phyloP scores from a whole-genome alignment of 805 yeast genomes.

The Spencermartinsiella europaea region DNA sequence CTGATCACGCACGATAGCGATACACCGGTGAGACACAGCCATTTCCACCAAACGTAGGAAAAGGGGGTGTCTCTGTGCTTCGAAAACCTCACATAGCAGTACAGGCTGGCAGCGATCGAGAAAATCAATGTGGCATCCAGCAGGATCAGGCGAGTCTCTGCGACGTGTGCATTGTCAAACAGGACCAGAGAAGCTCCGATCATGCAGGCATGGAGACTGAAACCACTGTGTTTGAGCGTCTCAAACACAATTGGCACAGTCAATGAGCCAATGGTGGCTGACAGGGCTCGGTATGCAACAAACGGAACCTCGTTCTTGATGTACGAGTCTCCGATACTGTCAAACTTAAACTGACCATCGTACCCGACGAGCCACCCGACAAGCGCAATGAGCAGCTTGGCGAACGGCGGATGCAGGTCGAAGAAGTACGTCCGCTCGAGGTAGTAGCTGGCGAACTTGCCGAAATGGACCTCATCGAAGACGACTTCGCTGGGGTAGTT shows the following conservation, averaged over 20 bases:
- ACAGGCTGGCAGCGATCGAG: conserved; percentile 76
- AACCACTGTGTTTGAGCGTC: conserved; percentile 81
- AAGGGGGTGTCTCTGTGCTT: conserved; percentile 65
- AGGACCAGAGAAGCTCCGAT: conserved; percentile 71
- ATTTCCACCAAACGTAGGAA: conserved; percentile 70
- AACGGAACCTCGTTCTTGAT: conserved; percentile 78
- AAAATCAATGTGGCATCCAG: conserved; percentile 86
- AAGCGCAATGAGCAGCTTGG: conserved; percentile 83
- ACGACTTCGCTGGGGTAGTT: conserved; percentile 72
- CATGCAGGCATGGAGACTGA: conserved; percentile 71
- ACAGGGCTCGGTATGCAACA: conserved; percentile 70
- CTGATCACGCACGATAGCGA: conserved; percentile 87
- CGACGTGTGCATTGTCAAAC: conserved; percentile 84
- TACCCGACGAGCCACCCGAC: conserved; percentile 88
- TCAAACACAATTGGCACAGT: conserved; percentile 80
- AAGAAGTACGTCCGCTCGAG: conserved; percentile 87
- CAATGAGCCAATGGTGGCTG: conserved; percentile 75
- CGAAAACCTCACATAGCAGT: conserved; percentile 73
- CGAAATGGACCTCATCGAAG: conserved; percentile 45
- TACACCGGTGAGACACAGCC: conserved; percentile 82
- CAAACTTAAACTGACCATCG: conserved; percentile 89
- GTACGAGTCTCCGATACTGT: conserved; percentile 80
- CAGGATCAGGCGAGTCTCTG: conserved; percentile 84
- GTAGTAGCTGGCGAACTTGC: conserved; percentile 48
- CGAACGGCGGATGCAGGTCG: conserved; percentile 98